Conservation (phyloP, 805 yeast genomes). For the Myxozyma geophila region DNA sequence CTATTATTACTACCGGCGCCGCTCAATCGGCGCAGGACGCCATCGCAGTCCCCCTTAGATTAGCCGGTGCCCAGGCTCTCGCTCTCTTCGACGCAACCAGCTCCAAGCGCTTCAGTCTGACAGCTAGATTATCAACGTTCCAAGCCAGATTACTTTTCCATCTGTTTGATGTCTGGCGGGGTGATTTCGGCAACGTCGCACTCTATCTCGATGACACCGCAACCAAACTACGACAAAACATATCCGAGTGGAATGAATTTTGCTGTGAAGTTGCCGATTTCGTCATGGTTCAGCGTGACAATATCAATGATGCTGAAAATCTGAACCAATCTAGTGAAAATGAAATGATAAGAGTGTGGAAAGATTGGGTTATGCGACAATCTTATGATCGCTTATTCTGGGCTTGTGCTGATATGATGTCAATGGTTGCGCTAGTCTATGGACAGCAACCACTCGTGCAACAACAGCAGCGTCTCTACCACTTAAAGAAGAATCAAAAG, state of each 20-base stretch:
- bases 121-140: not conserved
- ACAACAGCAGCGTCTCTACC: constrained; percentile 1
- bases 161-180: constrained; percentile 8
- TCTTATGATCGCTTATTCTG: constrained; percentile 8
- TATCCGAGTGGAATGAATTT: constrained; percentile 7
- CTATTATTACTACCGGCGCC: constrained; percentile 5
- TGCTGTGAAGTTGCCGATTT: not conserved
- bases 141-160: constrained; percentile 5
- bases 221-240: constrained; percentile 6
- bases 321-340: not conserved
- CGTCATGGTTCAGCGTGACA: not conserved
- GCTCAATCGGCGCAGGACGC: constrained; percentile 1
- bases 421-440: constrained; percentile 2
- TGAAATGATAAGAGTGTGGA: not conserved
- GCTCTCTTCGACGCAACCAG: not conserved
- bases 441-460: constrained; percentile 6
- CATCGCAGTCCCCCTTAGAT: not conserved
- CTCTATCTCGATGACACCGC: constrained; percentile 4
- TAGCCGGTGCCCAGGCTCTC: not conserved
- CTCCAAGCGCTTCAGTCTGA: not conserved
- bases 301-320: too few species aligned
- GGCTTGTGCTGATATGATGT: constrained; percentile 9
- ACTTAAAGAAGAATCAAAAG: constrained; percentile 3
- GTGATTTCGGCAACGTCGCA: not conserved
- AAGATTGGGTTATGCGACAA: constrained; percentile 1